Conservation (phyloP, 2,329 filamentous ascomycete species). For the Fusarium sterilihyphosum region DNA sequence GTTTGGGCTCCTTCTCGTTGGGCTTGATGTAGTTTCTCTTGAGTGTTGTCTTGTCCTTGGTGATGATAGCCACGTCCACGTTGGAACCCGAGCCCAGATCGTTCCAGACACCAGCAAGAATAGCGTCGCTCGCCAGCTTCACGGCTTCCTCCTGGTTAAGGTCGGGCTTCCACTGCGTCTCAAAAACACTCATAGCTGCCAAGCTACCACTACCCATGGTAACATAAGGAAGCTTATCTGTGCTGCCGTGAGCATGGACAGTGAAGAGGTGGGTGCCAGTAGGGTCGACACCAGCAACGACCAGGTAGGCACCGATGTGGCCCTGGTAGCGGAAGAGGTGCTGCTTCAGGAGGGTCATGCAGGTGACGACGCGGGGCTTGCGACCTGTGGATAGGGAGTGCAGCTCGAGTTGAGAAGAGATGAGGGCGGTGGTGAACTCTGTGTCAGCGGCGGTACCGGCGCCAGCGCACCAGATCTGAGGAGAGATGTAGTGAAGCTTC, state of each 20-base stretch:
- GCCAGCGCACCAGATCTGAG: conserved; percentile 99
- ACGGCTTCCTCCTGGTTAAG: conserved; percentile 84
- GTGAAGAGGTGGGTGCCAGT: conserved; percentile 97
- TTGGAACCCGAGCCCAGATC: conserved; percentile 97
- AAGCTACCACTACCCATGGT: conserved; percentile 98
- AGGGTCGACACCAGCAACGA: conserved; percentile 95
- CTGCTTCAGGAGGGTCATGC: conserved; percentile 99
- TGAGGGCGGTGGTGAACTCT: conserved; percentile 98
- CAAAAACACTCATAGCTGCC: conserved; percentile 97
- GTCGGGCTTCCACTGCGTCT: conserved; percentile 89
- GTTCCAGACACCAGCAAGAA: conserved; percentile 98
- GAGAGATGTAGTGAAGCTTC: conserved; percentile 98
- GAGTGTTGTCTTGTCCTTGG: conserved; percentile 91
- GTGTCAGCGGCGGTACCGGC: conserved; percentile 98
- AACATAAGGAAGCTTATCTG: conserved; percentile 98
- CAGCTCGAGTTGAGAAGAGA: conserved; percentile 98
- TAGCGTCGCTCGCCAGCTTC: conserved; percentile 83
- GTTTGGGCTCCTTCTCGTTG: conserved; percentile 90
- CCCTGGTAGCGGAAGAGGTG: conserved; percentile 99
- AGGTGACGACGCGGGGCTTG: conserved; percentile 95
- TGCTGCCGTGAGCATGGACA: conserved; percentile 97
- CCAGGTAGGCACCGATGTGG: conserved; percentile 96
- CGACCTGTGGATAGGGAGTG: conserved; percentile 96
- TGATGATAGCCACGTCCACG: conserved; percentile 96
- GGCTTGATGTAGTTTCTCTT: conserved; percentile 93